Conservation (phyloP, 306 rosid species). For the Fagus sylvatica region DNA sequence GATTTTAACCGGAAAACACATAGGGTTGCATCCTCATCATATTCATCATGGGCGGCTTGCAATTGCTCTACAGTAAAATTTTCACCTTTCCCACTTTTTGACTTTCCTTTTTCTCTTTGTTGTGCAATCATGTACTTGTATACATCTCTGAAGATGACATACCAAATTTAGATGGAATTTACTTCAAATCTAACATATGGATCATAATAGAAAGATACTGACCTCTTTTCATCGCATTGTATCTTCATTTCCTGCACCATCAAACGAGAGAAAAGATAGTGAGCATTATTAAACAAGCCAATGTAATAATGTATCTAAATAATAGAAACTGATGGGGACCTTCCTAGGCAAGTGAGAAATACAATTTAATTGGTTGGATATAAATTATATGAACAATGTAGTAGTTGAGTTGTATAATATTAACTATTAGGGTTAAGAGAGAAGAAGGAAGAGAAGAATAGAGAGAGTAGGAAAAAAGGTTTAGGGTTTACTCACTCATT, state of each 20-base stretch:
- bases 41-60: constrained; percentile 67
- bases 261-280: constrained; percentile 27
- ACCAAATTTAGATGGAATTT: constrained; percentile 41
- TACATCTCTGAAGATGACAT: constrained; percentile 61
- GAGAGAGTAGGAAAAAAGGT: too few species aligned
- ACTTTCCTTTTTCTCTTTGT: constrained; percentile 77
- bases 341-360: constrained; percentile 7
- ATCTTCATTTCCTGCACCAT: constrained; percentile 87
- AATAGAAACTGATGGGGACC: constrained; percentile 10
- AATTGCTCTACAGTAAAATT: constrained; percentile 57
- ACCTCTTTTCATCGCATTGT: constrained; percentile 90
- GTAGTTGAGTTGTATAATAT: too few species aligned
- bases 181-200: constrained; percentile 16
- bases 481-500: too few species aligned
- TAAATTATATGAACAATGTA: too few species aligned
- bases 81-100: constrained; percentile 71
- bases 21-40: constrained; percentile 68
- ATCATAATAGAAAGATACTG: constrained; percentile 6
- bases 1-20: constrained; percentile 82
- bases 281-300: constrained; percentile 22
- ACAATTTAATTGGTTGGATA: background rate
- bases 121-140: constrained; percentile 66
- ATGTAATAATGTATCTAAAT: background rate
- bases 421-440: too few species aligned
- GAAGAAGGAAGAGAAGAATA: too few species aligned